Evolutionary conservation across 106 monocot species (phyloP).

Genomic region (Apostasia ramifera): DNA sequence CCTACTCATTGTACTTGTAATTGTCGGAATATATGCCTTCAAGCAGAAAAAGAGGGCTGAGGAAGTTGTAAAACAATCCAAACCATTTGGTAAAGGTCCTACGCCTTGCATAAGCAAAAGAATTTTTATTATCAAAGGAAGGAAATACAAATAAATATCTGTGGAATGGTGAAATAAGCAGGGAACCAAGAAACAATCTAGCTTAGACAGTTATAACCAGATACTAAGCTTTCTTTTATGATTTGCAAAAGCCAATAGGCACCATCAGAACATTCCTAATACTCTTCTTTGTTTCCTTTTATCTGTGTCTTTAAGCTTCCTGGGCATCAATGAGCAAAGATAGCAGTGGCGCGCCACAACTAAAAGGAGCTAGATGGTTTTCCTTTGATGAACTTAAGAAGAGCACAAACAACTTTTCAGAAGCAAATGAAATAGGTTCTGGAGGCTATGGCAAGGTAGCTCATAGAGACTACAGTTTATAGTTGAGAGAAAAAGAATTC

Average conservation of each 20-base stretch:
- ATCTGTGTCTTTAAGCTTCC: constrained; percentile 36
- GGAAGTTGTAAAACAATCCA: constrained; percentile 31
- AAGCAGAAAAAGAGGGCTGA: constrained; percentile 63
- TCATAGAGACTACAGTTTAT: neutral
- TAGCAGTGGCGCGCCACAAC: constrained; percentile 42
- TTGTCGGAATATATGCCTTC: constrained; percentile 47
- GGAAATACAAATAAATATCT: neutral
- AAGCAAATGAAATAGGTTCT: constrained; percentile 53
- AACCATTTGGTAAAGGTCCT: constrained; percentile 54
- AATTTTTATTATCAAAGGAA: neutral
- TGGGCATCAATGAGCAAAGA: constrained; percentile 48
- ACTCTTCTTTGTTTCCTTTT: neutral
- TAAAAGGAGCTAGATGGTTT: constrained; percentile 85
- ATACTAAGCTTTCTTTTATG: no score
- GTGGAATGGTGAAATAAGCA: no score
- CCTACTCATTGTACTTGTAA: constrained; percentile 34
- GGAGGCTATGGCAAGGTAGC: constrained; percentile 88
- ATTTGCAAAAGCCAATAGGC: neutral
- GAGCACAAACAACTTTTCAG: constrained; percentile 70
- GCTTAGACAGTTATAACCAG: no score
- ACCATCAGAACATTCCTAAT: constrained; percentile 11
- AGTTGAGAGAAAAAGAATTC: neutral
- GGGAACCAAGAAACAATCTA: no score
- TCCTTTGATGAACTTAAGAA: constrained; percentile 62
- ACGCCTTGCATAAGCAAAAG: no score